A percentile compares a stretch with the other conserved stretches of the same genome.
These are phyloP conservation scores for Penicillium occitanis DNA, from an alignment of 2,329 filamentous ascomycete species.

Conservation along the genomic window DNA sequence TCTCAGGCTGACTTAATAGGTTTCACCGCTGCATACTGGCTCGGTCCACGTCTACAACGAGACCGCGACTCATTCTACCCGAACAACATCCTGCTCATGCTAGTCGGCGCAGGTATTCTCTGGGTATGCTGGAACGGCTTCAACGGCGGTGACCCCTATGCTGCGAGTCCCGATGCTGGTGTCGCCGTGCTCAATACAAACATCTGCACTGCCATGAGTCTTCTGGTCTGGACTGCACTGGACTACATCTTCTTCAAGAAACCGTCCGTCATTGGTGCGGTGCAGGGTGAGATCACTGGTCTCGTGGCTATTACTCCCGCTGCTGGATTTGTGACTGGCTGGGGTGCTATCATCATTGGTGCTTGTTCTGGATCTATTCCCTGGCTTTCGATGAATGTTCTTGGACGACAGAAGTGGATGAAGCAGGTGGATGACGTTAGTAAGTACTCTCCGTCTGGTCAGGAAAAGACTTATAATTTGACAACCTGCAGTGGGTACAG, in stretches of 20 bases:
- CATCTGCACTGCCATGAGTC: slow-evolving; percentile 49
- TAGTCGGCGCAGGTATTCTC: slow-evolving; percentile 52
- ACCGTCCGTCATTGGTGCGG: slow-evolving; percentile 52
- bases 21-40: slow-evolving; percentile 16
- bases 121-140: slow-evolving; percentile 58
- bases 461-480: too few species aligned
- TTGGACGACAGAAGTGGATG: slow-evolving; percentile 54
- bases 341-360: slow-evolving; percentile 53
- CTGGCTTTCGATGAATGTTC: slow-evolving; percentile 53
- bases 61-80: slow-evolving; percentile 50
- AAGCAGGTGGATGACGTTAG: slow-evolving; percentile 54
- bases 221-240: slow-evolving; percentile 49
- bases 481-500: slow-evolving; percentile 42
- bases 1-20: slow-evolving; percentile 36
- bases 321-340: slow-evolving; percentile 53
- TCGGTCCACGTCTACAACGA: slow-evolving; percentile 45
- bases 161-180: slow-evolving; percentile 51
- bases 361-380: slow-evolving; percentile 47
- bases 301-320: slow-evolving; percentile 55
- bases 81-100: slow-evolving; percentile 49
- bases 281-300: slow-evolving; percentile 55
- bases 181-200: slow-evolving; percentile 56
- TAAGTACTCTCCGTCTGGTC: neutral
- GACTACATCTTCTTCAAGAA: slow-evolving; percentile 52
- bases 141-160: slow-evolving; percentile 55